Evolutionary conservation across 2,329 filamentous ascomycete species (phyloP).

Genomic region (Pseudocercospora fuligena): DNA sequence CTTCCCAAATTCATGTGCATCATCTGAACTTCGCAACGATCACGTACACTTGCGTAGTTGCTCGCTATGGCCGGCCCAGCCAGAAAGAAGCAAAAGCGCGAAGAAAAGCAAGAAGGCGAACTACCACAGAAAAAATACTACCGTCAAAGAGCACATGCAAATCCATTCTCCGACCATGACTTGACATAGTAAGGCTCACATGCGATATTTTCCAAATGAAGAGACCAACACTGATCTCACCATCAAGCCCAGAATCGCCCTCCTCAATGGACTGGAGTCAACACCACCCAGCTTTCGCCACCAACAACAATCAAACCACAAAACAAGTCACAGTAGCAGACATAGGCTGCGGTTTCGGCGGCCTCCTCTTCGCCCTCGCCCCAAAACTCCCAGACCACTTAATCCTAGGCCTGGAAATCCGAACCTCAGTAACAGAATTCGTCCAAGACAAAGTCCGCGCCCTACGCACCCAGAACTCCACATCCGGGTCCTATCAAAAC

Average conservation of each 20-base stretch:
- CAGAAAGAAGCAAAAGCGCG: slow-evolving; percentile 52
- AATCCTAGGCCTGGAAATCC: slow-evolving; percentile 90
- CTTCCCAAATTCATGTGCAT: background rate
- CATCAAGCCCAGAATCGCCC: slow-evolving; percentile 73
- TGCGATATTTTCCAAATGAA: no score
- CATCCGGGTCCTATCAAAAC: slow-evolving; percentile 64
- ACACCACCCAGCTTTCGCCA: slow-evolving; percentile 75
- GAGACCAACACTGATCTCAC: background rate
- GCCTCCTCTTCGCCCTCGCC: slow-evolving; percentile 82
- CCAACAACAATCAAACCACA: slow-evolving; percentile 45
- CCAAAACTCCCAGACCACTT: slow-evolving; percentile 80
- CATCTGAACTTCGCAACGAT: background rate
- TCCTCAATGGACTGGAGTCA: slow-evolving; percentile 88
- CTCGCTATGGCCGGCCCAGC: slow-evolving; percentile 42
- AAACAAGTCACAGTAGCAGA: slow-evolving; percentile 89
- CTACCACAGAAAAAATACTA: slow-evolving; percentile 96
- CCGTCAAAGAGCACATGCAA: slow-evolving; percentile 93
- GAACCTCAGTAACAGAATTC: slow-evolving; percentile 85
- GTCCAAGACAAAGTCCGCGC: slow-evolving; percentile 86
- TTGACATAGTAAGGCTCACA: slow-evolving; percentile 75
- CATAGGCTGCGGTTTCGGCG: slow-evolving; percentile 96
- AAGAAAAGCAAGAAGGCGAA: slow-evolving; percentile 54
- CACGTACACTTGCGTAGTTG: no score
- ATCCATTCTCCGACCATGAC: slow-evolving; percentile 94
- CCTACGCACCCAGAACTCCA: slow-evolving; percentile 65